phyloP scores from a whole-genome alignment of 2,329 filamentous ascomycete genomes.

The Fusarium veterinarium region DNA sequence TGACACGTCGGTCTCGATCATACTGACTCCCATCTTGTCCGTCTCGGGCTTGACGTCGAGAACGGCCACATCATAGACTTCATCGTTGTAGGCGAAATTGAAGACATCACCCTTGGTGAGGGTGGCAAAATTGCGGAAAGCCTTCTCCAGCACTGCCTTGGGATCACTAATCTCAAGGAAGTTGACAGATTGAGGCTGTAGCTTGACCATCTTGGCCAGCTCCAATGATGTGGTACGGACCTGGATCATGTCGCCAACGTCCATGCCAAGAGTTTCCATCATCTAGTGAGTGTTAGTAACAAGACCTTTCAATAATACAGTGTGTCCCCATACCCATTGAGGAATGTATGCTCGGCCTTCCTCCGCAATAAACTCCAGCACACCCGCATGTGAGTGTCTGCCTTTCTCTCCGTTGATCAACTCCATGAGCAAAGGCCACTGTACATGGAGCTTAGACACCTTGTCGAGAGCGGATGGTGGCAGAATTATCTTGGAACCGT shows the following conservation, averaged over 20 bases:
- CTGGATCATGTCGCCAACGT: slow-evolving; percentile 94
- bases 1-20: slow-evolving; percentile 95
- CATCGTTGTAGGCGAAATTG: slow-evolving; percentile 96
- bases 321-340: slow-evolving; percentile 76
- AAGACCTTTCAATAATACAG: background rate
- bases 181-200: slow-evolving; percentile 91
- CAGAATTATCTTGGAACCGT: slow-evolving; percentile 96
- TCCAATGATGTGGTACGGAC: slow-evolving; percentile 94
- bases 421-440: slow-evolving; percentile 98
- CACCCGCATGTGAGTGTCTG: slow-evolving; percentile 89
- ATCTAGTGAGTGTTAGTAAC: slow-evolving; percentile 67
- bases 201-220: slow-evolving; percentile 91
- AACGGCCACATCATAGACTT: slow-evolving; percentile 91
- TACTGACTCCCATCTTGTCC: slow-evolving; percentile 87
- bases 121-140: slow-evolving; percentile 94
- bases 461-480: slow-evolving; percentile 98
- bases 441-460: slow-evolving; percentile 93
- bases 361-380: slow-evolving; percentile 96
- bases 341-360: slow-evolving; percentile 97
- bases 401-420: slow-evolving; percentile 87
- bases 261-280: slow-evolving; percentile 90
- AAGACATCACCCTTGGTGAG: slow-evolving; percentile 94
- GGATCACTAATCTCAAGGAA: slow-evolving; percentile 98
- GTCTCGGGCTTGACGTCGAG: slow-evolving; percentile 90
- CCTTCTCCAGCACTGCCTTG: slow-evolving; percentile 95